Base-by-base conservation (phyloP, 495 filamentous ascomycete species). In the Monascus purpureus region DNA sequence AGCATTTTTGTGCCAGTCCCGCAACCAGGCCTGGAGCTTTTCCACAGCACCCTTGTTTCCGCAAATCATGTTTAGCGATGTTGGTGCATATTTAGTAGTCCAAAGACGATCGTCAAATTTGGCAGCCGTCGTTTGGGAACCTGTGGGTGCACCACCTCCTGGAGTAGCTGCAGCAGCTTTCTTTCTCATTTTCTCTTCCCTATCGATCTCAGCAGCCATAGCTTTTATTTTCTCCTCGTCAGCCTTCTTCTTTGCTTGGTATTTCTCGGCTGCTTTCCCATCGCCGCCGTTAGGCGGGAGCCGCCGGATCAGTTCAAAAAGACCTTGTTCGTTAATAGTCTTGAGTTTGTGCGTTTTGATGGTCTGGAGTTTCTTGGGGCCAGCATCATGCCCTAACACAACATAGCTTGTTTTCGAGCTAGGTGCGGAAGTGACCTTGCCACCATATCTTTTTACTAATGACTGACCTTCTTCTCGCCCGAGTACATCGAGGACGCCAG, bases 61-160 rank as follows among this genome's bases (percentile, higher is more conserved):
- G 49, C 88, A 96, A 31, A 99, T 93, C 52, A 95, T 87, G 33
- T 53, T 78, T 23, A 82, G 65, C 23, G 74, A 65, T 0, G 76
- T 80, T 3, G 90, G 90, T 0, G 90, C 88, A 57, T 99, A 96
- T 46, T 95, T 95, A 17, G 77, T 79, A 5, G 92, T 96, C 90
- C 90, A 96, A 4, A 99, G 67, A 28, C 84, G 74, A 37, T 68
- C 72, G 32, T 78, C 70, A 12, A 67, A 55, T 12, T 54, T 62
- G 6, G 47, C 20, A 12, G 12, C 25, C 17, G 52, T 16, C 15
- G 44, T 17, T 36, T 52, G 38, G 23, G 41, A 32, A 20, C 40
- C 36, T 13, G 29, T 15, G 7, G 37, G 17, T 22, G 38, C 23
- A 17, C 12, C 36, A 6, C 31, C 31, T 15, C 32, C 49, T 13